Percentiles rank a stretch among this genome's conserved stretches.
Evolutionary conservation across 495 filamentous ascomycete genomes (phyloP).

Genomic region (Aspergillus bridgeri): DNA sequence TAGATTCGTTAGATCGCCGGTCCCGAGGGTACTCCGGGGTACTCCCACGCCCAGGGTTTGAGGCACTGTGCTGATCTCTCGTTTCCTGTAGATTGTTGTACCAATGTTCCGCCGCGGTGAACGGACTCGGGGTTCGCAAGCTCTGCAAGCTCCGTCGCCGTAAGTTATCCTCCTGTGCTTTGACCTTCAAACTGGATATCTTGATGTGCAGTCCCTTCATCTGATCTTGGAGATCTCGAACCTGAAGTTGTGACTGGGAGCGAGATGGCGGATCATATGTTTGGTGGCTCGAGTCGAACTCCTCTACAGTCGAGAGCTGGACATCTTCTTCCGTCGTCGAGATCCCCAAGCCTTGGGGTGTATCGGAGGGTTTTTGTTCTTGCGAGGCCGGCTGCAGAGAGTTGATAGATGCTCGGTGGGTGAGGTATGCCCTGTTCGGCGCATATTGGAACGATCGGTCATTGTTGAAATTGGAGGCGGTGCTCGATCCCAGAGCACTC

Average conservation of each 20-base stretch:
- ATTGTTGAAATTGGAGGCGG: constrained; percentile 29
- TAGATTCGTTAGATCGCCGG: constrained; percentile 18
- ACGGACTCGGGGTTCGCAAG: constrained; percentile 78
- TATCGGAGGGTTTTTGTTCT: constrained; percentile 21
- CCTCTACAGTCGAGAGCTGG: constrained; percentile 27
- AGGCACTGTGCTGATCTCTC: constrained; percentile 17
- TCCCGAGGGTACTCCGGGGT: constrained; percentile 25
- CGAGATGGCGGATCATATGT: constrained; percentile 38
- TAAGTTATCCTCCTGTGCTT: constrained; percentile 77
- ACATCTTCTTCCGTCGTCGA: constrained; percentile 20
- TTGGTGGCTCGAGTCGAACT: constrained; percentile 37
- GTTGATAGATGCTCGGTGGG: constrained; percentile 36
- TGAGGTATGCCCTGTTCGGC: constrained; percentile 37
- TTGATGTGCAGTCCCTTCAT: constrained; percentile 92
- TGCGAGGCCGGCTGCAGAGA: constrained; percentile 20
- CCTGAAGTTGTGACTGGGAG: constrained; percentile 58
- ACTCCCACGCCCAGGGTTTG: constrained; percentile 34
- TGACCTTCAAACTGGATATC: constrained; percentile 78
- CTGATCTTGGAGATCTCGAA: constrained; percentile 82
- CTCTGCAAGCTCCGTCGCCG: constrained; percentile 81
- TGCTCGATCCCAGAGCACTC: constrained; percentile 44
- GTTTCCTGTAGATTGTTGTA: constrained; percentile 55
- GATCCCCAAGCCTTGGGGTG: constrained; percentile 31
- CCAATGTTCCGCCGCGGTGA: constrained; percentile 76
- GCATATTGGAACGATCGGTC: constrained; percentile 43